Conservation (phyloP, 208 protist genomes). For the Plasmodiophora brassicae region DNA sequence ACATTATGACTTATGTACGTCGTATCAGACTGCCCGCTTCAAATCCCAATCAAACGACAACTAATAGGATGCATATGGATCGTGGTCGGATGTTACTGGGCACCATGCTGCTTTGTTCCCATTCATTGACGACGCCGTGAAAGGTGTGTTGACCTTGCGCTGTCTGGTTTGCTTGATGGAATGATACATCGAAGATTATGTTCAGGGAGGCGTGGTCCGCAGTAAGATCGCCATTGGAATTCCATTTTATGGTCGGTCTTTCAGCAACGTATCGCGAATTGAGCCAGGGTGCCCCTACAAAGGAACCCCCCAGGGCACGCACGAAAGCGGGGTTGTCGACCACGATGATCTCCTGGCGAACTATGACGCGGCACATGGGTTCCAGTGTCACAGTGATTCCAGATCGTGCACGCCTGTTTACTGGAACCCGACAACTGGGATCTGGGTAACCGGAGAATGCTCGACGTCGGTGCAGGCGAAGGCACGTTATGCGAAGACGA, state of each 20-base stretch:
- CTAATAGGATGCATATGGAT: background rate
- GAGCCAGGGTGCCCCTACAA: background rate
- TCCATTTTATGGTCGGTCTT: background rate
- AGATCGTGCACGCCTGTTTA: background rate
- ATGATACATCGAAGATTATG: too few relatives aligned
- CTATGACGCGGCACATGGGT: background rate
- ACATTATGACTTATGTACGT: constrained; percentile 1
- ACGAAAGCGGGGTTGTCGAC: background rate
- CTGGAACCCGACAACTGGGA: background rate
- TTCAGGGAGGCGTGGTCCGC: too few relatives aligned
- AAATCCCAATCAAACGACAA: background rate
- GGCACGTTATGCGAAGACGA: background rate
- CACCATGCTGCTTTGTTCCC: background rate
- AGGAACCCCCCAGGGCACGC: background rate
- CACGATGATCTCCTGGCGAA: background rate
- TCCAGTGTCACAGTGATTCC: background rate
- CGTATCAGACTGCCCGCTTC: background rate
- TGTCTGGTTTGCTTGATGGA: too few relatives aligned
- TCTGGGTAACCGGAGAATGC: background rate
- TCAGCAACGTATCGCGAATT: too few relatives aligned
- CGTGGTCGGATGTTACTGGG: background rate
- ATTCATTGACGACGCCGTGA: background rate
- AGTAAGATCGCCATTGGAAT: too few relatives aligned
- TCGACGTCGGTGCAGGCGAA: background rate
- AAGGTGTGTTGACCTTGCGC: too few relatives aligned